phyloP scores from a whole-genome alignment of 768 basidiomycete genomes.

The Boletus bicolor region DNA sequence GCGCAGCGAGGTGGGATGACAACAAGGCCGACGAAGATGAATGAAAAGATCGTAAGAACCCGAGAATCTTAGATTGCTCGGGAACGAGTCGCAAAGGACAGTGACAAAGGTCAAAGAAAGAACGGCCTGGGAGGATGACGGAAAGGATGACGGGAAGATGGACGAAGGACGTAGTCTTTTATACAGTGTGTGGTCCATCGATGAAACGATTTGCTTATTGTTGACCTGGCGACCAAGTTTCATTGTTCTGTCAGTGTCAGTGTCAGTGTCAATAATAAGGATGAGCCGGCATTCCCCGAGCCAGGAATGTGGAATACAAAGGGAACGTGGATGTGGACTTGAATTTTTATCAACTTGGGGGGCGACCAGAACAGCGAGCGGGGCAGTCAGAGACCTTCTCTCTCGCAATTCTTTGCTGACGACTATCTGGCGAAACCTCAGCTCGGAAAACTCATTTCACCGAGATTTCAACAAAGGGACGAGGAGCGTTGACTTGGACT shows the following conservation, averaged over 20 bases:
- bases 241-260: background rate
- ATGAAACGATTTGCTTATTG: background rate
- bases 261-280: background rate
- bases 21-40: background rate
- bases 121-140: background rate
- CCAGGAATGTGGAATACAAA: no score
- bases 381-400: no score
- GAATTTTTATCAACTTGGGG: no score
- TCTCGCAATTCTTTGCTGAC: no score
- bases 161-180: background rate
- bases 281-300: background rate
- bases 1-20: slow-evolving; percentile 20
- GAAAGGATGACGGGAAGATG: background rate
- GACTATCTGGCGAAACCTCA: no score
- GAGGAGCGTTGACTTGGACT: no score
- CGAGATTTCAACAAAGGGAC: no score
- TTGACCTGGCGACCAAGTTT: background rate
- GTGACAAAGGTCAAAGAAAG: background rate
- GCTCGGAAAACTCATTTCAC: no score
- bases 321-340: no score
- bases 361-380: no score
- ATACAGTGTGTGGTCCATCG: background rate
- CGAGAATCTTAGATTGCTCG: background rate
- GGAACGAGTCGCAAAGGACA: background rate
- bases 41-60: background rate